Base-by-base conservation (phyloP, 2,329 filamentous ascomycete species). In the Alternaria metachromatica region DNA sequence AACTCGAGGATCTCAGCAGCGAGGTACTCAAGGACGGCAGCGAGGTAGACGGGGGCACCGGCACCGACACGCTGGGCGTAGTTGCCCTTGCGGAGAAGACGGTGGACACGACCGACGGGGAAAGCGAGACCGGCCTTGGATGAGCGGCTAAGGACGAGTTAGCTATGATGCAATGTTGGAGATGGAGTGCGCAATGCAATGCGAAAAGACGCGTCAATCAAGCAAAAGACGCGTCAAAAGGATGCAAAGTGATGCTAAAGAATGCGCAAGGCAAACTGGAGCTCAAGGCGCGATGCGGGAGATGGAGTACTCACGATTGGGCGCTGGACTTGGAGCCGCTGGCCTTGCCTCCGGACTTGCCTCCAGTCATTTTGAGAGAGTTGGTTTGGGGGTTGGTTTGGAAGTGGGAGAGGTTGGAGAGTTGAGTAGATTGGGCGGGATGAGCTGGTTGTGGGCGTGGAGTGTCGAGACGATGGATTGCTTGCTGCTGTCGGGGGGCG, bases 341-440 rank as follows among this genome's bases (percentile, higher is more conserved):
- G 88, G 95, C 94, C 92, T 98, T 98, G 90, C 96, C 96, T 86
- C 96, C 96, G 87, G 95, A 97, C 87, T 99, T 99, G 86, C 96
- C 95, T 89, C 95, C 95, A 93, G 96, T 97, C 96, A 99, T 99
- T 92, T 93, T 97, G 91, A 88, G 81, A 23, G 50, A 43, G 33
- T 41, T 60, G 72, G 79, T 82, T 55, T 37, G 50, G 79, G 73
- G 80, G 77, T 75, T 71, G 66, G 70, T 71, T 71, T 68, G 74
- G 72, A 75, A 72, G 70, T 75, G 69, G 67, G 68, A 67, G 65
- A 66, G 60, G 28, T 61, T 50, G 55, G 56, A 76, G 57, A 76
- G 57, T 63, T 65, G 64, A 58, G 46, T 56, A 61, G 62, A 62
- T 65, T 58, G 67, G 54, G 49, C 60, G 55, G 60, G 60, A 57